Evolutionary conservation across 257 asterid genomes (phyloP).

Genomic region (Buddleja alternifolia): DNA sequence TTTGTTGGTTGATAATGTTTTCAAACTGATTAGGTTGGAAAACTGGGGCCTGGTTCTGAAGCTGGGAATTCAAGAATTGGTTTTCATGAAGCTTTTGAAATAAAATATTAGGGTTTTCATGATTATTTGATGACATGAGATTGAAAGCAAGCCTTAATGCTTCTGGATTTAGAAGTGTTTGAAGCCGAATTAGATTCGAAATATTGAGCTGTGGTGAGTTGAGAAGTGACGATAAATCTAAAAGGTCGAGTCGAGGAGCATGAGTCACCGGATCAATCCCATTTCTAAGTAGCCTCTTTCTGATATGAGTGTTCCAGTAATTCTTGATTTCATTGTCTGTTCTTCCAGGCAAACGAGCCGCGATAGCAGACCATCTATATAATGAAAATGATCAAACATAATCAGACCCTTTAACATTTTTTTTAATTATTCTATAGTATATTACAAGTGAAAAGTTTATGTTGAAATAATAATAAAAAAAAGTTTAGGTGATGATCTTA

Average conservation of each 20-base stretch:
- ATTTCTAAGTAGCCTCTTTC: conserved; percentile 69
- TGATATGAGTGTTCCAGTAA: conserved; percentile 80
- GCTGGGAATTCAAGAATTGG: conserved; percentile 37
- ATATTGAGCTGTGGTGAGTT: conserved; percentile 58
- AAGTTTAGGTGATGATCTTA: conserved; percentile 42
- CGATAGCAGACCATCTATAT: conserved; percentile 96
- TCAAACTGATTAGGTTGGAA: conserved; percentile 51
- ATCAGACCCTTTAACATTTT: neutral
- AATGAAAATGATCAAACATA: neutral
- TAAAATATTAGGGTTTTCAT: conserved; percentile 43
- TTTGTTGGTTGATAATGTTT: conserved; percentile 41
- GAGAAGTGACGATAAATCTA: conserved; percentile 64
- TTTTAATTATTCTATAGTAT: too few species aligned
- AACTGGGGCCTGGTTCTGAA: conserved; percentile 40
- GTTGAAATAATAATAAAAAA: too few species aligned
- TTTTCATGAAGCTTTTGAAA: conserved; percentile 55
- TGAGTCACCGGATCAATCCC: conserved; percentile 93
- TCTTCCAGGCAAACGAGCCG: conserved; percentile 79
- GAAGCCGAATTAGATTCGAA: conserved; percentile 62
- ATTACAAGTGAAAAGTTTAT: too few species aligned
- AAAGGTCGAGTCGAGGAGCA: conserved; percentile 70
- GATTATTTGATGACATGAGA: conserved; percentile 42
- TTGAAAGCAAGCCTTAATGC: conserved; percentile 50
- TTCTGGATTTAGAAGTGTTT: conserved; percentile 73
- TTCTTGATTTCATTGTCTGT: conserved; percentile 91